These are phyloP conservation scores for Starmerella asiatica DNA, from an alignment of 805 yeast species.

Conservation along the genomic window DNA sequence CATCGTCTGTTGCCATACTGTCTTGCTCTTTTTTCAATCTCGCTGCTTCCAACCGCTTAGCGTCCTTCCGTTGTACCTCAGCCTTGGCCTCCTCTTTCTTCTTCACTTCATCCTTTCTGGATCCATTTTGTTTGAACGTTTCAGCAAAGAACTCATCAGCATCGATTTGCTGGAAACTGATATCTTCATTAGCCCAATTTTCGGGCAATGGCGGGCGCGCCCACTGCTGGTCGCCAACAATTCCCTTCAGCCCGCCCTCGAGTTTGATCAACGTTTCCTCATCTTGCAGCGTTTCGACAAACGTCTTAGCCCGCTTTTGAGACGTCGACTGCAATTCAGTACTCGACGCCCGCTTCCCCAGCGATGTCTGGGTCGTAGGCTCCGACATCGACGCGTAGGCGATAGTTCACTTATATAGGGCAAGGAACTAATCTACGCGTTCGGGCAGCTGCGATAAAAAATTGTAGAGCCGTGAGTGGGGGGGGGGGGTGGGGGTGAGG, in stretches of 20 bases:
- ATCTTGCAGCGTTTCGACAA: slow-evolving; percentile 13
- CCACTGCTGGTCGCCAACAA: slow-evolving; percentile 29
- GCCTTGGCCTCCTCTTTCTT: too few species aligned
- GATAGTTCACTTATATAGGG: not conserved
- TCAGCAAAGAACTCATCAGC: slow-evolving; percentile 56
- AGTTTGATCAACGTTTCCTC: slow-evolving; percentile 6
- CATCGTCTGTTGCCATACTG: not conserved
- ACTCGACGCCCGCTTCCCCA: not conserved
- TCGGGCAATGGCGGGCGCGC: slow-evolving; percentile 43
- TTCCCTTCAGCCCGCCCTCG: slow-evolving; percentile 7
- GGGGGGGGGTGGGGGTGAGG: too few species aligned
- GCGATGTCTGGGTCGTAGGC: too few species aligned
- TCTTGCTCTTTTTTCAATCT: too few species aligned
- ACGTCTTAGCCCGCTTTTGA: slow-evolving; percentile 4
- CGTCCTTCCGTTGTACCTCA: too few species aligned
- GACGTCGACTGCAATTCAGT: not conserved
- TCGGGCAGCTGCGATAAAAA: too few species aligned
- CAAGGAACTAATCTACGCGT: too few species aligned
- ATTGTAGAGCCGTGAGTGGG: too few species aligned
- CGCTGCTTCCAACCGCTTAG: too few species aligned
- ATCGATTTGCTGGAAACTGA: slow-evolving; percentile 62
- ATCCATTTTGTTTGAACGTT: not conserved
- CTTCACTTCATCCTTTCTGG: too few species aligned
- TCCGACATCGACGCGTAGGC: too few species aligned
- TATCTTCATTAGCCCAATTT: slow-evolving; percentile 33